Evolutionary conservation across 225 moss, liverwort and hornwort species (phyloP).

Genomic region (Anthoceros angustus): DNA sequence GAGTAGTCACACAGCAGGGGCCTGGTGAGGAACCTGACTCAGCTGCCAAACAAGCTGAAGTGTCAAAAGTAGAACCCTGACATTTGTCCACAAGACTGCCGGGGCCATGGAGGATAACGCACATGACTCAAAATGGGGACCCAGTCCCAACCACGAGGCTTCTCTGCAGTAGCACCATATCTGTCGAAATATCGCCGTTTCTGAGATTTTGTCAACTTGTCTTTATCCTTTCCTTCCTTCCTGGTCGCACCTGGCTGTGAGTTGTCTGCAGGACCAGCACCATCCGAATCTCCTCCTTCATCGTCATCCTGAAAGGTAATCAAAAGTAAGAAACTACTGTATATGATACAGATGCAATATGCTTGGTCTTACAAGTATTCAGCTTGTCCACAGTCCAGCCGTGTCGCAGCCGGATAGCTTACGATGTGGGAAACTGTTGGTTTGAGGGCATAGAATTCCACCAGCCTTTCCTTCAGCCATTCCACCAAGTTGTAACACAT

Average conservation of each 20-base stretch:
- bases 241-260: conserved; percentile 25
- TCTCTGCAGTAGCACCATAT: conserved; percentile 76
- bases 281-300: conserved; percentile 40
- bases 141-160: conserved; percentile 99
- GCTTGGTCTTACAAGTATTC: no score
- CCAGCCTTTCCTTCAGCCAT: conserved; percentile 91
- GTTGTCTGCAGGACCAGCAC: conserved; percentile 33
- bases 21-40: conserved; percentile 17
- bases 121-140: conserved; percentile 84
- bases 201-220: conserved; percentile 85
- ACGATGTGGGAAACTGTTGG: conserved; percentile 11
- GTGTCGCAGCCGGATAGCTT: neutral
- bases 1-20: neutral
- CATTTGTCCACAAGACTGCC: conserved; percentile 2
- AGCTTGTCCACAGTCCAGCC: no score
- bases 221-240: conserved; percentile 61
- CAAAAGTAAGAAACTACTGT: conserved; percentile 1
- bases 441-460: conserved; percentile 68
- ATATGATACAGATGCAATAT: neutral
- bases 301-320: conserved; percentile 6
- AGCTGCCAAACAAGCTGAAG: conserved; percentile 11
- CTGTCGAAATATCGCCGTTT: conserved; percentile 94
- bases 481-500: conserved; percentile 97
- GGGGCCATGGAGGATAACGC: conserved; percentile 13
- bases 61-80: neutral